Percentiles rank a stretch among this genome's conserved stretches.
Evolutionary conservation across 495 filamentous ascomycete genomes (phyloP).

Genomic region (Umbilicaria muhlenbergii): DNA sequence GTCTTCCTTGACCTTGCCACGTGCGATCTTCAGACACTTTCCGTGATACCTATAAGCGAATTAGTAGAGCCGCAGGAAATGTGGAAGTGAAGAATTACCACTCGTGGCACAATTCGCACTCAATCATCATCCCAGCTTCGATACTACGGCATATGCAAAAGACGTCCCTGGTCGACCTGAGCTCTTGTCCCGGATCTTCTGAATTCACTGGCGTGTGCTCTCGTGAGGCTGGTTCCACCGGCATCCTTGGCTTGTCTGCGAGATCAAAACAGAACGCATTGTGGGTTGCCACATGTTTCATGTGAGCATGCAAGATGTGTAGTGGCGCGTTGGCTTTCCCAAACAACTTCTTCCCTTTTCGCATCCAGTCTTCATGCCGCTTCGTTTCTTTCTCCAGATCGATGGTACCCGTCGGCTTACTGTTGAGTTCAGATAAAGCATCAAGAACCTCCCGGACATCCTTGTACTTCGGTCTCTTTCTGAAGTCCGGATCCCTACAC

Average conservation of each 20-base stretch:
- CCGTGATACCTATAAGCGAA: conserved; percentile 67
- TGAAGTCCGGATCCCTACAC: conserved; percentile 56
- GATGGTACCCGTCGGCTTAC: conserved; percentile 76
- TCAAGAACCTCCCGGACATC: conserved; percentile 85
- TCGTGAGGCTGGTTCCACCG: conserved; percentile 81
- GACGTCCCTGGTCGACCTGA: conserved; percentile 50
- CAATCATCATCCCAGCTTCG: conserved; percentile 98
- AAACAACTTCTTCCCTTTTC: conserved; percentile 94
- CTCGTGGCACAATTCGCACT: conserved; percentile 94
- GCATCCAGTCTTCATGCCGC: conserved; percentile 98
- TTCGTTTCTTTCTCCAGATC: conserved; percentile 93
- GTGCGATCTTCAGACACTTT: conserved; percentile 94
- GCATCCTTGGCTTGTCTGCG: conserved; percentile 73
- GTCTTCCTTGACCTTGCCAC: conserved; percentile 94
- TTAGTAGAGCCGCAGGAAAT: conserved; percentile 6
- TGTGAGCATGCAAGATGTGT: conserved; percentile 84
- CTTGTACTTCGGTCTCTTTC: conserved; percentile 72
- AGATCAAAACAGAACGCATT: conserved; percentile 88
- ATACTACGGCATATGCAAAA: conserved; percentile 93
- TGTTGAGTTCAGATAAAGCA: conserved; percentile 70
- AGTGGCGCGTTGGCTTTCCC: conserved; percentile 96
- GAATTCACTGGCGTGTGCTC: conserved; percentile 63
- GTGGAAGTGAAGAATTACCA: conserved; percentile 43
- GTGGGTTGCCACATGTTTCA: conserved; percentile 80
- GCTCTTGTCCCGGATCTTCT: conserved; percentile 35